phyloP scores from a whole-genome alignment of 176 grass and related monocot genomes.

The Hordeum marinum region DNA sequence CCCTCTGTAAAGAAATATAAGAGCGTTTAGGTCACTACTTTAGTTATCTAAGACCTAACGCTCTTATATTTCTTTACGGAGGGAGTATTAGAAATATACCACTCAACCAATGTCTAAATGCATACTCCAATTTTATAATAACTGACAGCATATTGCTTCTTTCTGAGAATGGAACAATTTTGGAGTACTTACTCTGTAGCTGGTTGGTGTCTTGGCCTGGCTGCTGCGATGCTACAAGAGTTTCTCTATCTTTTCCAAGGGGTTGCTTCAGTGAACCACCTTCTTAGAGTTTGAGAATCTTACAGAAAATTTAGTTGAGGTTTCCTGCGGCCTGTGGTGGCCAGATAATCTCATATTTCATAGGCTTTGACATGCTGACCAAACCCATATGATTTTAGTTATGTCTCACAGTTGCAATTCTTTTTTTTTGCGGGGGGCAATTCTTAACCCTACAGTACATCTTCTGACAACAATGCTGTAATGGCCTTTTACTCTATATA shows the following conservation, averaged over 20 bases:
- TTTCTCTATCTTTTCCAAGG: not conserved
- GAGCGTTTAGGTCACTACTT: too few species aligned
- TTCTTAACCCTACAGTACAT: not conserved
- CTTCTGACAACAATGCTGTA: constrained; percentile 3
- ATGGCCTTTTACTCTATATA: not conserved
- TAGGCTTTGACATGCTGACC: not conserved
- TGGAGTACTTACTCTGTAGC: not conserved
- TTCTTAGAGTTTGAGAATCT: too few species aligned
- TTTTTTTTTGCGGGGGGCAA: too few species aligned
- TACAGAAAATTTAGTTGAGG: not conserved
- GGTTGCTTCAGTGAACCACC: not conserved
- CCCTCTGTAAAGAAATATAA: too few species aligned
- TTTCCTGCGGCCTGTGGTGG: not conserved
- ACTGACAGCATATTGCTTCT: not conserved
- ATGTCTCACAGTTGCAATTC: not conserved
- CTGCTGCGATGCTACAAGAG: not conserved
- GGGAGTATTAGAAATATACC: not conserved
- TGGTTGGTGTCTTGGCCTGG: not conserved
- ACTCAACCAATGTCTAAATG: not conserved
- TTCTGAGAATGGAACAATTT: not conserved
- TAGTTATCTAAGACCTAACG: too few species aligned
- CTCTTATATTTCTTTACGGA: too few species aligned
- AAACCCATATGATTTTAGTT: not conserved
- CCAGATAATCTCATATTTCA: not conserved
- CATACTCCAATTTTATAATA: not conserved